Base-by-base conservation (phyloP, 83 land plant genomes). In the Isoetes engelmannii region DNA sequence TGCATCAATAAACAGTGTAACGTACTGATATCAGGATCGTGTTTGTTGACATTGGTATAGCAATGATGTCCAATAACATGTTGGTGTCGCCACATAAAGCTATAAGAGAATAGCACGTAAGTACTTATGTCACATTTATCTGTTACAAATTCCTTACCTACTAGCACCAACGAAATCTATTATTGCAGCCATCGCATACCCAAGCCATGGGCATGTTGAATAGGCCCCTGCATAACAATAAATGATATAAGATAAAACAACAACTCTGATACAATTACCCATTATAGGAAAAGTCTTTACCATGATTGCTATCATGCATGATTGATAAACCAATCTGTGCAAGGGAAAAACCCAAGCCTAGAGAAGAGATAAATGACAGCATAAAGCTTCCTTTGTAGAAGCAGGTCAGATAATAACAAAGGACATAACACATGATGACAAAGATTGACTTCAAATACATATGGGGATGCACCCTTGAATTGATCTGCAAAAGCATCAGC, bases 1-100 rank as follows among this genome's bases (percentile, higher is more conserved):
- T 46, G 13, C 13, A 13, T 10, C 13, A 53, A 66, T 1, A 66
- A n/a, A 12, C 45, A 46, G 8, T 50, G 46, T 17, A 19, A 68
- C 84, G 45, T 69, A 82, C 84, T 70, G 58, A 82, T 82, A 72
- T 82, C 84, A 47, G 84, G 84, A 45, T 82, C 84, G 55, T 75
- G 79, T 44, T 81, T 60, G 71, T 82, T 70, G 45, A 82, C 82
- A 68, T 82, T 82, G 45, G 84, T 82, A 57, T 67, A 79, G 37
- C 79, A 69, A 65, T 82, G 84, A 71, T 82, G 84, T 45, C 84
- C 84, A 66, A 79, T 82, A 49, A 82, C 84, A 75, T 82, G 84
- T 60, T 82, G 84, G 57, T 82, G 79, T 53, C 79, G 79, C 84
- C 84, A 82, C 84, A 82, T 82, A 59, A 82, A 82, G 69, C 84